Evolutionary conservation across 1,139 yeast species (phyloP).

Genomic region (Martiniozyma asiatica): DNA sequence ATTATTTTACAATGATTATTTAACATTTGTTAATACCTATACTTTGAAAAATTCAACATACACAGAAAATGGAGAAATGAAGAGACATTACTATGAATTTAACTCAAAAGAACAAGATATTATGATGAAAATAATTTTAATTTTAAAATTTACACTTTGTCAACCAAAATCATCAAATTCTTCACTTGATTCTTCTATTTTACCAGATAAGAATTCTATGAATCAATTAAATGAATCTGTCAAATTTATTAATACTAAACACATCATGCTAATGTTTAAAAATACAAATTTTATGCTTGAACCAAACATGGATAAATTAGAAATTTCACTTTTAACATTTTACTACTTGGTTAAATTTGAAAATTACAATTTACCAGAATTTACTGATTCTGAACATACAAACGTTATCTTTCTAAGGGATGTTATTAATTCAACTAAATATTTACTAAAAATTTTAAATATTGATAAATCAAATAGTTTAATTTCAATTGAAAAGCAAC

Average conservation of each 20-base stretch:
- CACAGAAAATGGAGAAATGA: slow-evolving; percentile 20
- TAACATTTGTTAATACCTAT: slow-evolving; percentile 45
- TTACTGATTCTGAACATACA: slow-evolving; percentile 9
- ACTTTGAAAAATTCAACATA: slow-evolving; percentile 40
- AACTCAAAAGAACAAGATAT: slow-evolving; percentile 39
- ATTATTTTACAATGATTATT: slow-evolving; percentile 44
- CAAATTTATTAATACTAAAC: slow-evolving; percentile 22
- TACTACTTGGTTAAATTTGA: slow-evolving; percentile 22
- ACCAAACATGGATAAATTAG: slow-evolving; percentile 21
- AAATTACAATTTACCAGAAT: slow-evolving; percentile 15
- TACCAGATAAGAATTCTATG: slow-evolving; percentile 17
- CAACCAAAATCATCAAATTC: slow-evolving; percentile 16
- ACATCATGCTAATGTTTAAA: slow-evolving; percentile 18
- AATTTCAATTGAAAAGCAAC: slow-evolving; percentile 5
- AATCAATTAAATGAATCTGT: slow-evolving; percentile 23
- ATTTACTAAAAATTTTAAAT: slow-evolving; percentile 12
- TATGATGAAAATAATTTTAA: slow-evolving; percentile 28
- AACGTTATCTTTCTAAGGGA: slow-evolving; percentile 16
- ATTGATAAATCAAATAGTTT: slow-evolving; percentile 12
- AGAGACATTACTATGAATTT: slow-evolving; percentile 32
- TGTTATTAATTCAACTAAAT: slow-evolving; percentile 14
- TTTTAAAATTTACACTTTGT: slow-evolving; percentile 24
- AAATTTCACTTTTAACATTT: slow-evolving; percentile 19
- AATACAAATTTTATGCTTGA: slow-evolving; percentile 20
- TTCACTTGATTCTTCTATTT: slow-evolving; percentile 11